A percentile compares a stretch with the other conserved stretches of the same genome.
phyloP scores from a whole-genome alignment of 306 rosid genomes.

The Cicer cuneatum region DNA sequence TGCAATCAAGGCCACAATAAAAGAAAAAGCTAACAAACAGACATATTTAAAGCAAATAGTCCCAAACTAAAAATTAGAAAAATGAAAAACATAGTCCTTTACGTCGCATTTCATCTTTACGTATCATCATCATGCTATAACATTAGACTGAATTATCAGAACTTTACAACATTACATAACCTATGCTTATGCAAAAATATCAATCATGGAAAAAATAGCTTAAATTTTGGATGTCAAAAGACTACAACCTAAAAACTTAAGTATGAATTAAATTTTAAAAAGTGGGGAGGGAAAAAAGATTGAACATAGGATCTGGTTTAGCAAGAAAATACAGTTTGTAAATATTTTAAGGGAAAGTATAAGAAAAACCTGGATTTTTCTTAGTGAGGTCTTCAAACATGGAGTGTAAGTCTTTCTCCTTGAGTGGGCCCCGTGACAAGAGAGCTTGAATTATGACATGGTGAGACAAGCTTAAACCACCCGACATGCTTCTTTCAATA shows the following conservation, averaged over 20 bases:
- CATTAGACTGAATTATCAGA: slow-evolving; percentile 18
- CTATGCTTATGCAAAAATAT: not conserved
- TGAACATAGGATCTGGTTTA: not conserved
- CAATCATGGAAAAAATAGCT: slow-evolving; percentile 15
- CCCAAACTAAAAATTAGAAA: not conserved
- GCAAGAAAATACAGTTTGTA: not conserved
- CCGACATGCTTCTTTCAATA: slow-evolving; percentile 57
- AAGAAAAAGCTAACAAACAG: not conserved
- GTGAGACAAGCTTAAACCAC: slow-evolving; percentile 64
- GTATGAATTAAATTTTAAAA: not conserved
- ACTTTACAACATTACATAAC: slow-evolving; percentile 11
- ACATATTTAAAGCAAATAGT: not conserved
- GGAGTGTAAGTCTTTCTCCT: slow-evolving; percentile 64
- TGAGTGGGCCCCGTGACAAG: slow-evolving; percentile 82
- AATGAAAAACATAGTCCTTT: not conserved
- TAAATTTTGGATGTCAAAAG: not conserved
- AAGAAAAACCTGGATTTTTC: slow-evolving; percentile 66
- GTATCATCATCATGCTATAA: not conserved
- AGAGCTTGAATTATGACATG: slow-evolving; percentile 82
- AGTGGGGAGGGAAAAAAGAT: not conserved
- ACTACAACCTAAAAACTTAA: not conserved
- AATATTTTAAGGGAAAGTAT: not conserved
- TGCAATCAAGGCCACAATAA: slow-evolving; percentile 38
- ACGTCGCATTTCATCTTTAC: slow-evolving; percentile 11
- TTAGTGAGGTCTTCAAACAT: slow-evolving; percentile 75